Evolutionary conservation across 345 rosid species (phyloP), one percentile per base, ranked within the genome.

Genomic region (Odontarrhena argentea): DNA sequence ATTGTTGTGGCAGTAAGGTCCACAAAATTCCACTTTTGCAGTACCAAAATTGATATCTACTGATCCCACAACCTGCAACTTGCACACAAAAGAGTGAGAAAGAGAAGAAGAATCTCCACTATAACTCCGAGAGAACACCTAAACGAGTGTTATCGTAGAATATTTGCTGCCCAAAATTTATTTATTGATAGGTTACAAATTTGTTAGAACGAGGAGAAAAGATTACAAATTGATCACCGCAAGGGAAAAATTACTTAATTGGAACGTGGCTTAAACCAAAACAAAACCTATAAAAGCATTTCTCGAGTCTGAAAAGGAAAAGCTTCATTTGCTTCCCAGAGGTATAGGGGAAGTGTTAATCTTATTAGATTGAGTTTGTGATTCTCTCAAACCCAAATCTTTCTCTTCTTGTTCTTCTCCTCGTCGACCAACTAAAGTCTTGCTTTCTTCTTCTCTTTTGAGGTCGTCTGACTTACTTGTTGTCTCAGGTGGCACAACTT

Each of bases 401-500:
- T 49, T 74, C 38, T 68, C 56, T 54, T 60, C 74, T 63, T 56
- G 65, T 24, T 43, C 57, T 8, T 4, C 44, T 59, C 51, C 74
- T 26, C 47, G 52, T 28, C 63, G 69, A 30, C 63, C 55, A 44
- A 60, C 69, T 68, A 67, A n/a, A 61, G 58, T 61, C 73, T 60
- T 54, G 35, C 26, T 51, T 58, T 60, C 64, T 46, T 54, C 64
- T 47, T 67, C 54, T 74, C 63, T 60, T 13, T 28, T 40, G 40
- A 49, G 52, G 15, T 58, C 54, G 7, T 50, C 61, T 7, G 44
- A 55, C 32, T 34, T 55, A 38, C 52, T 73, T 37, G 54, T 49
- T 37, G 60, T 49, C 74, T 55, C 87, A 0, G 87, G 71, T 62
- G 85, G 82, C 64, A 77, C 62, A 28, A 75, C 81, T 63, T 65